Percentiles rank a stretch among this genome's conserved stretches.
phyloP scores from a whole-genome alignment of 202 grass and related monocot genomes.

The Alloteropsis angusta region DNA sequence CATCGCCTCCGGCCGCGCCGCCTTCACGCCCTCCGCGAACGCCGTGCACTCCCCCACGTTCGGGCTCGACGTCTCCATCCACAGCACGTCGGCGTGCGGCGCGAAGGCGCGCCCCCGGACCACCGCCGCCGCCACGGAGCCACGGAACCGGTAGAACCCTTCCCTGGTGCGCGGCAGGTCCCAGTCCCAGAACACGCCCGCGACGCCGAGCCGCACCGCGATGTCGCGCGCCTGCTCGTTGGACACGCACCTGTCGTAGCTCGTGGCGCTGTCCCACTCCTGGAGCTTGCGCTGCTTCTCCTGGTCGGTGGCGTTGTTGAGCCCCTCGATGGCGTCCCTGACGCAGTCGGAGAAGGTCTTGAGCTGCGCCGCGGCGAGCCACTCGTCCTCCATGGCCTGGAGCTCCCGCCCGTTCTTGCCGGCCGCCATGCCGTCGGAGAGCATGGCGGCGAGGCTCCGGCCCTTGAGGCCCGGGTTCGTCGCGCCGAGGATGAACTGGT shows the following conservation, averaged over 20 bases:
- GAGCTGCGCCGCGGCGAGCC: conserved; percentile 50
- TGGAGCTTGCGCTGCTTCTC: conserved; percentile 54
- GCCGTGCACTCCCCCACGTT: conserved; percentile 62
- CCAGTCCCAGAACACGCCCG: conserved; percentile 84
- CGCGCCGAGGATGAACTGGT: conserved; percentile 83
- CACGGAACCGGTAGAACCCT: conserved; percentile 81
- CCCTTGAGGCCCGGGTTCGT: conserved; percentile 44
- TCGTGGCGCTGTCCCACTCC: conserved; percentile 51
- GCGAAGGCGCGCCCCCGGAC: conserved; percentile 62
- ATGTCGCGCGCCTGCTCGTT: conserved; percentile 51
- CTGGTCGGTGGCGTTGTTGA: conserved; percentile 3
- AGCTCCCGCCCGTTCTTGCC: conserved; percentile 61
- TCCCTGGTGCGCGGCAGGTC: conserved; percentile 78
- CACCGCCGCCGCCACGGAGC: conserved; percentile 67
- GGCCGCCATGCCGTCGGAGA: conserved; percentile 42
- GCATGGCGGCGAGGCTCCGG: conserved; percentile 33
- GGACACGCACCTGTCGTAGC: conserved; percentile 48
- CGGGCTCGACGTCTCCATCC: conserved; percentile 98
- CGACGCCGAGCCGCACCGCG: conserved; percentile 50
- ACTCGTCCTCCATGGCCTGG: conserved; percentile 69
- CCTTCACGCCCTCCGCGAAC: conserved; percentile 59
- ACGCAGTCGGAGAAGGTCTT: conserved; percentile 75
- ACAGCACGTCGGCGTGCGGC: conserved; percentile 69
- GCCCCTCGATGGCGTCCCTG: conserved; percentile 34
- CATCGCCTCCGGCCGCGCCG: conserved; percentile 48